Conservation (phyloP, 1,284 basidiomycete genomes). For the Fomitiporia mediterranea region DNA sequence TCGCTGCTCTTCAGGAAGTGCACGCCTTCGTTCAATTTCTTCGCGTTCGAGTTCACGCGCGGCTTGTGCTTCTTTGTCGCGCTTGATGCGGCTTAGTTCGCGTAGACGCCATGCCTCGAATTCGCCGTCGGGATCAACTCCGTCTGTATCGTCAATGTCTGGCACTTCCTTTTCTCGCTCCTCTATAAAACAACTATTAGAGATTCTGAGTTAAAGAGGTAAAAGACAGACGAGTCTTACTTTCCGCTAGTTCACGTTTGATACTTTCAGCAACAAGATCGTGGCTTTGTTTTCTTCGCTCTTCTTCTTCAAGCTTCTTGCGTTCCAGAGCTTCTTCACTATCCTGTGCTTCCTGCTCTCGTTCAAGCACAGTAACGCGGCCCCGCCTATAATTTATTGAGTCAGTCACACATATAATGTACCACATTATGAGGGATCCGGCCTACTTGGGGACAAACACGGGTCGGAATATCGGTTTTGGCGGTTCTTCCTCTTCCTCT, state of each 20-base stretch:
- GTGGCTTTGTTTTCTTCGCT: constrained; percentile 75
- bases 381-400: constrained; percentile 49
- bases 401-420: neutral
- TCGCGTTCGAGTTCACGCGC: constrained; percentile 77
- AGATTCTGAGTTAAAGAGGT: neutral
- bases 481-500: constrained; percentile 58
- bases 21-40: constrained; percentile 86
- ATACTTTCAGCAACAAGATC: constrained; percentile 87
- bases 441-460: constrained; percentile 87
- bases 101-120: constrained; percentile 96
- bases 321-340: constrained; percentile 61
- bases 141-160: constrained; percentile 95
- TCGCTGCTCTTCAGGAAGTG: constrained; percentile 88
- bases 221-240: constrained; percentile 50
- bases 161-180: constrained; percentile 79
- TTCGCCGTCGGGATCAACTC: constrained; percentile 83
- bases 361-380: constrained; percentile 61
- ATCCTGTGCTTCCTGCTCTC: constrained; percentile 60
- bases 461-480: constrained; percentile 69
- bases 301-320: constrained; percentile 65
- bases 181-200: constrained; percentile 44
- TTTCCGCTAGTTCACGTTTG: constrained; percentile 76
- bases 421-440: neutral
- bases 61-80: constrained; percentile 83
- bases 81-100: constrained; percentile 87